These are phyloP conservation scores for Boechera stricta DNA, from an alignment of 345 rosid genomes.

Conservation along the genomic window DNA sequence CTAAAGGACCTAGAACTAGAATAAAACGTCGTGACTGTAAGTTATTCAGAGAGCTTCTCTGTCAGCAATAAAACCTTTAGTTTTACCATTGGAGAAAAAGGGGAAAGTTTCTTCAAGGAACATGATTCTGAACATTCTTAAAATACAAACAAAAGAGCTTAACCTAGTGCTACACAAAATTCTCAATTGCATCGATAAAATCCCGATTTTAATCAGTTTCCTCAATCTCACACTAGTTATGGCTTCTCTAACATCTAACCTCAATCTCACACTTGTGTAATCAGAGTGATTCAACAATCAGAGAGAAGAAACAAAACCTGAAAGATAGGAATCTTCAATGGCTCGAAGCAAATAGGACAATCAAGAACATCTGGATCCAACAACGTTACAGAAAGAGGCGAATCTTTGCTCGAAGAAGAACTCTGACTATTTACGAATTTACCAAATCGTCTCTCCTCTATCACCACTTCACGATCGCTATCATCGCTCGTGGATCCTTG, in stretches of 20 bases:
- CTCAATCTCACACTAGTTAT: not conserved
- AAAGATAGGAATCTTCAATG: slow-evolving; percentile 38
- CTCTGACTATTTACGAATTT: not conserved
- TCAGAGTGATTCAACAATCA: not conserved
- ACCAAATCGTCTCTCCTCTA: not conserved
- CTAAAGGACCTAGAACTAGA: too few species aligned
- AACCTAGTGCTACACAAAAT: not conserved
- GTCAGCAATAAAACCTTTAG: too few species aligned
- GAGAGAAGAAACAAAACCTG: slow-evolving; percentile 26
- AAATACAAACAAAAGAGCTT: not conserved
- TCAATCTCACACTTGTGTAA: not conserved
- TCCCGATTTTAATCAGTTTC: too few species aligned
- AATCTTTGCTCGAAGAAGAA: slow-evolving; percentile 34
- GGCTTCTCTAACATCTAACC: not conserved
- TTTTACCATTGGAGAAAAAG: too few species aligned
- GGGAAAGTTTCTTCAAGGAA: too few species aligned
- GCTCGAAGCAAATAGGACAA: slow-evolving; percentile 43
- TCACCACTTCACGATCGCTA: slow-evolving; percentile 11
- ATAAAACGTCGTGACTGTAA: too few species aligned
- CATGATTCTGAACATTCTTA: not conserved
- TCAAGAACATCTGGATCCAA: slow-evolving; percentile 45
- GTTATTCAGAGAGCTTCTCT: too few species aligned
- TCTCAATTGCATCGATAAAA: not conserved
- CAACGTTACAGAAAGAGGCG: slow-evolving; percentile 25
- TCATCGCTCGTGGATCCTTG: slow-evolving; percentile 28